Conservation (phyloP, 176 grass and related monocot species). For the Juncus effusus region DNA sequence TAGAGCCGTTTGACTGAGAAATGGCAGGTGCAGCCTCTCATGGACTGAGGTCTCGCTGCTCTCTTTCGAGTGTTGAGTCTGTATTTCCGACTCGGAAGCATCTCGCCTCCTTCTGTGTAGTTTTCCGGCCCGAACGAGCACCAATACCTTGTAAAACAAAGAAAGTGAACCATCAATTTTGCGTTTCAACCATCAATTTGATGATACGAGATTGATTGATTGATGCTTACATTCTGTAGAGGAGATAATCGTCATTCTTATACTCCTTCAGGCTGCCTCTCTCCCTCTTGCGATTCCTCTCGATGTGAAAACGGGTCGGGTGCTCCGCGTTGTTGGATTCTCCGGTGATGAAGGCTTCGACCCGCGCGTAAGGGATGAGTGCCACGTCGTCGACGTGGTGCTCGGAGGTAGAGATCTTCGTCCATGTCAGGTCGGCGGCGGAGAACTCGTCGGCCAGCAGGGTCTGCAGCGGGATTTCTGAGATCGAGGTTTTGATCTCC, state of each 20-base stretch:
- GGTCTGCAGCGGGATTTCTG: slow-evolving; percentile 62
- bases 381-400: slow-evolving; percentile 71
- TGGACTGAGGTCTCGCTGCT: slow-evolving; percentile 72
- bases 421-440: slow-evolving; percentile 63
- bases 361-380: slow-evolving; percentile 60
- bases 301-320: slow-evolving; percentile 82
- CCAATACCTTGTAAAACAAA: slow-evolving; percentile 57
- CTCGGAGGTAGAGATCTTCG: slow-evolving; percentile 54
- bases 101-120: slow-evolving; percentile 73
- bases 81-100: slow-evolving; percentile 78
- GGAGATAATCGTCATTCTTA: slow-evolving; percentile 67
- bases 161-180: neutral
- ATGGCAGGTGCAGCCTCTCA: slow-evolving; percentile 85
- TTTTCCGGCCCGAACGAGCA: slow-evolving; percentile 96
- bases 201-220: neutral
- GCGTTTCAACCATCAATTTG: neutral
- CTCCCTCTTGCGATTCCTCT: slow-evolving; percentile 69
- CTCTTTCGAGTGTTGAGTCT: slow-evolving; percentile 80
- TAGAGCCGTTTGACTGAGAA: slow-evolving; percentile 81
- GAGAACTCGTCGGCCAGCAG: slow-evolving; percentile 75
- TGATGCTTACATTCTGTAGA: slow-evolving; percentile 57
- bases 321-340: slow-evolving; percentile 66
- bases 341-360: slow-evolving; percentile 77
- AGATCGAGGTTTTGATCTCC: slow-evolving; percentile 49
- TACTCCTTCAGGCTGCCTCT: slow-evolving; percentile 54